Evolutionary conservation across 805 yeast genomes (phyloP), one percentile per base, ranked within the genome.

Genomic region (Sugiyamaella smithiae): DNA sequence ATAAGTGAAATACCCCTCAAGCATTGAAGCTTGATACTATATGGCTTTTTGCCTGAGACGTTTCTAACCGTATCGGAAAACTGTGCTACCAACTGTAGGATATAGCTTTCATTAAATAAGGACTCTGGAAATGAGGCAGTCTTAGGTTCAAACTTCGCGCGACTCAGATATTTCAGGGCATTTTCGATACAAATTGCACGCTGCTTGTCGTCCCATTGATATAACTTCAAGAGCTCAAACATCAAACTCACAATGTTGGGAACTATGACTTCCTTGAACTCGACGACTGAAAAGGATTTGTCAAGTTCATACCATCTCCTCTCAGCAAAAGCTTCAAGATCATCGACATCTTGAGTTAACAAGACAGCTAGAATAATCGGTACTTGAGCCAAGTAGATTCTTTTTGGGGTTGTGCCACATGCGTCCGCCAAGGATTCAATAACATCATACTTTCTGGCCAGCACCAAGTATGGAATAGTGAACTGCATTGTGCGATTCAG

Each of bases 1-100:
- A 91, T 66, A 49, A 84, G 78, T 32, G 82, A 78, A 25, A 91
- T 76, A 0, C 96, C 97, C 48, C 80, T 71, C 2, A 91, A 72
- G 1, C 91, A 83, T 31, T 79, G 75, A 1, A 82, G 69, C 60
- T 86, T 88, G 43, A 85, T 89, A 44, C 83, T 71, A 56, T 77
- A 83, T 0, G 95, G 87, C 38, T 80, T 81, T 33, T 78, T 74
- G 0, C 93, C 93, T 53, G 77, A 80, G 11, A 78, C 74, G 52
- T 85, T 88, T 58, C 88, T 84, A 32, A 90, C 80, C 19, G 82
- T 80, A 54, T 87, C 89, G 4, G 95, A 84, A 57, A 90, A 86
- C 40, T 78, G 75, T 2, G 57, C 51, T 11, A 58, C 83, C 14
- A 89, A 71, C 50, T 90, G 95, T 11, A 89, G 68, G 2, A 87